These are phyloP conservation scores for Colletotrichum gigasporum DNA, from an alignment of 2,329 filamentous ascomycete species.

Conservation along the genomic window DNA sequence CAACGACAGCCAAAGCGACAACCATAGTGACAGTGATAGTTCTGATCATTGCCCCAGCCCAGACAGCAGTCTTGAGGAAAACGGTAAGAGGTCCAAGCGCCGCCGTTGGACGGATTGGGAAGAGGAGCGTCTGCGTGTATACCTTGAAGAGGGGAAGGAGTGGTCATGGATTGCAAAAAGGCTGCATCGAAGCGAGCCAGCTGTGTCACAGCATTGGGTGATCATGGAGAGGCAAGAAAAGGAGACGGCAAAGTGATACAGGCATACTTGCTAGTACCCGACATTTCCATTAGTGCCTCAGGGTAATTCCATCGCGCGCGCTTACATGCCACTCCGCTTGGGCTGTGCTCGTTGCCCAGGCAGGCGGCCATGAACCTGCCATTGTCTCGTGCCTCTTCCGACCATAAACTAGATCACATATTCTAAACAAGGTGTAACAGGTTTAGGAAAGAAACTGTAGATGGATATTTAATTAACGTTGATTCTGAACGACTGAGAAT, in stretches of 20 bases:
- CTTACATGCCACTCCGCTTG: too few species aligned
- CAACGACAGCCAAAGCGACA: background rate
- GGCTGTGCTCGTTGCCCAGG: too few species aligned
- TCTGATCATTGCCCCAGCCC: background rate
- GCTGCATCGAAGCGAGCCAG: background rate
- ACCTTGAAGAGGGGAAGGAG: slow-evolving; percentile 1
- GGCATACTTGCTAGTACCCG: too few species aligned
- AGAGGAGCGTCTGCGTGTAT: background rate
- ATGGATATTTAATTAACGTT: too few species aligned
- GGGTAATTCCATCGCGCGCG: too few species aligned
- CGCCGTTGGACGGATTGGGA: background rate
- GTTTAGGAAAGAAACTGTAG: too few species aligned
- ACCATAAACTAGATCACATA: too few species aligned
- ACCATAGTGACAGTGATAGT: background rate
- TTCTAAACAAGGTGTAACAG: too few species aligned
- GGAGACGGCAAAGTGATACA: background rate
- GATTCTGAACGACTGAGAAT: too few species aligned
- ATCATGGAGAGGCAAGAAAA: background rate
- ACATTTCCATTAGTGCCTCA: too few species aligned
- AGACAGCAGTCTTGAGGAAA: background rate
- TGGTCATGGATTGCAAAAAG: slow-evolving; percentile 3
- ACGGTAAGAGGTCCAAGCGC: background rate
- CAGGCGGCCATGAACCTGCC: too few species aligned
- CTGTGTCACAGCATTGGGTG: background rate
- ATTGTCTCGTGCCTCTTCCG: too few species aligned